Evolutionary conservation across 805 yeast genomes (phyloP), one percentile per base, ranked within the genome.

Genomic region (Lachancea thermotolerans): DNA sequence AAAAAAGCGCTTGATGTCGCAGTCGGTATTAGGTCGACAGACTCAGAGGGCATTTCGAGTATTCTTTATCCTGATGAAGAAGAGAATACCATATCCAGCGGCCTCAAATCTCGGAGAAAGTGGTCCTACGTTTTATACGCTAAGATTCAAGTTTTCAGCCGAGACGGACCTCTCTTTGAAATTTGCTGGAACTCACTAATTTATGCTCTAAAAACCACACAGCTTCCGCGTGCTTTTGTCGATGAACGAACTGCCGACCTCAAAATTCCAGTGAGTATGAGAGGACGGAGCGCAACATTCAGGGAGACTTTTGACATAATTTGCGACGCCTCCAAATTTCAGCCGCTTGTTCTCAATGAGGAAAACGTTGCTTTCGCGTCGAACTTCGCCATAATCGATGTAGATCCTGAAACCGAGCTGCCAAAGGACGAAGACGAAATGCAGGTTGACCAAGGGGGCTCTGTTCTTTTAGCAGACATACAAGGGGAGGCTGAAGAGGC

Each of bases 401-500:
- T 70, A 10, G 70, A 71, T 21, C 64, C 66, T 2, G 71, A 70
- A 31, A 59, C 66, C 2, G 47, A 50, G 34, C 35, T 53, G 14
- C 46, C 56, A 2, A 63, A 57, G 2, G 54, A 50, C 2, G 64
- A 53, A 5, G 66, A 62, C 14, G 65, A 65, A 28, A 66, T 66
- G 61, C 71, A 66, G 7, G 44, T 55, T 12, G 62, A 63, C 34
- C 49, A 37, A 17, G 52, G 47, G 4, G 42, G 60, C 18, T 51
- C 75, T 1, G 68, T 79, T 0, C 55, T 86, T 12, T 60, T 88
- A 39, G 80, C 85, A 1, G 96, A 88, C 58, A 56, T 86, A 35
- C 95, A 87, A 59, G 95, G 95, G 11, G 91, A 84, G 49, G 83
- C 89, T 4, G 96, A 88, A 62, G 95, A 87, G 56, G 57, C 69